A percentile compares a stretch with the other conserved stretches of the same genome.
Evolutionary conservation across 2,329 filamentous ascomycete genomes (phyloP).

Genomic region (Neocatenulostroma microsporum): DNA sequence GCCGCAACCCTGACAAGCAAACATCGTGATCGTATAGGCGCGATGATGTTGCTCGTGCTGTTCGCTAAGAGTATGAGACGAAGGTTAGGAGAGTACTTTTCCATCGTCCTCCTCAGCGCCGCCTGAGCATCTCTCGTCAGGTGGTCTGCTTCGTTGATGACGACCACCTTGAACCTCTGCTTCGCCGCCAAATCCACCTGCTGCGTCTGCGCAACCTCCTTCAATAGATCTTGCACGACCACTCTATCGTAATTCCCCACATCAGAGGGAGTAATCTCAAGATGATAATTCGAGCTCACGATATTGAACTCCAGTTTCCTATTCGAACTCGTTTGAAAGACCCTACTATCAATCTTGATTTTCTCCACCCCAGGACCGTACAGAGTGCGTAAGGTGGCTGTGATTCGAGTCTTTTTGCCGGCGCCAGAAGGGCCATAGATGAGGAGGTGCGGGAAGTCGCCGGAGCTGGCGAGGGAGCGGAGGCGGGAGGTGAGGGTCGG

Average conservation of each 20-base stretch:
- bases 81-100: constrained; percentile 96
- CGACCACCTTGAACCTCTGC: constrained; percentile 95
- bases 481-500: constrained; percentile 79
- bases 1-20: constrained; percentile 86
- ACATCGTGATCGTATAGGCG: constrained; percentile 89
- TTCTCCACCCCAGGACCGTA: constrained; percentile 97
- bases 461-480: constrained; percentile 81
- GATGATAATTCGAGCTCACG: constrained; percentile 91
- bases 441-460: constrained; percentile 94
- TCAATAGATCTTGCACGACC: constrained; percentile 88
- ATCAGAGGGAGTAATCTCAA: constrained; percentile 96
- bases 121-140: constrained; percentile 91
- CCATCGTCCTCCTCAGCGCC: constrained; percentile 90
- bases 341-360: constrained; percentile 97
- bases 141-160: constrained; percentile 98
- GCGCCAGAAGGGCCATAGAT: constrained; percentile 95
- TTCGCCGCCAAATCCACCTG: constrained; percentile 90
- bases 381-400: constrained; percentile 88
- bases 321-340: constrained; percentile 89
- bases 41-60: constrained; percentile 96
- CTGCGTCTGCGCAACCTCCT: constrained; percentile 97
- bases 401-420: constrained; percentile 95
- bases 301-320: constrained; percentile 99
- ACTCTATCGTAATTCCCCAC: constrained; percentile 95
- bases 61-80: constrained; percentile 88